Evolutionary conservation across 176 grass and related monocot species (phyloP).

Genomic region (Zizania latifolia): DNA sequence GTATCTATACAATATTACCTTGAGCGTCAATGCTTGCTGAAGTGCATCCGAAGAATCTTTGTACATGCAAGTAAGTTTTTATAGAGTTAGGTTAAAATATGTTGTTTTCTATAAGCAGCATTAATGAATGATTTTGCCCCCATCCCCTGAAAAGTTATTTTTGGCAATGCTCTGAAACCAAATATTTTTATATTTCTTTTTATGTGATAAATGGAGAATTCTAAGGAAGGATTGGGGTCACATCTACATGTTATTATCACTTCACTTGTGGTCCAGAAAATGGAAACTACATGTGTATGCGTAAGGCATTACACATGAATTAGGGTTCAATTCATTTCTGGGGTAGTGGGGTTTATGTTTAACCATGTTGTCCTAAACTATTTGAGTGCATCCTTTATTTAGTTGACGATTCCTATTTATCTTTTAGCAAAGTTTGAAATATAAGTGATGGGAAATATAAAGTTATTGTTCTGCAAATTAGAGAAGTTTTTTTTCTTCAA

Average conservation of each 20-base stretch:
- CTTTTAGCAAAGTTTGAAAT: neutral
- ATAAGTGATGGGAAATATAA: neutral
- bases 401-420: slow-evolving; percentile 1
- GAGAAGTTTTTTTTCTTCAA: neutral
- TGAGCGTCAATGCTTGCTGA: slow-evolving; percentile 93
- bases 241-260: neutral
- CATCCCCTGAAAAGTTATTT: neutral
- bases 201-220: neutral
- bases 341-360: neutral
- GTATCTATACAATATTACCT: slow-evolving; percentile 74
- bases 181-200: neutral
- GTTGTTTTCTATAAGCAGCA: neutral
- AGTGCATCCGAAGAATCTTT: slow-evolving; percentile 81
- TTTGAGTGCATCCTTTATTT: neutral
- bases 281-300: neutral
- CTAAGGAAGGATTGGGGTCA: neutral
- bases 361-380: neutral
- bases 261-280: neutral
- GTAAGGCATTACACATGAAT: neutral
- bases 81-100: neutral
- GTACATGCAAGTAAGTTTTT: slow-evolving; percentile 63
- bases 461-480: neutral
- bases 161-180: neutral
- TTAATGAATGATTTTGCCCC: neutral
- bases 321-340: neutral